Evolutionary conservation across 306 rosid species (phyloP), one percentile per base, ranked within the genome.

Genomic region (Prunus campanulata): DNA sequence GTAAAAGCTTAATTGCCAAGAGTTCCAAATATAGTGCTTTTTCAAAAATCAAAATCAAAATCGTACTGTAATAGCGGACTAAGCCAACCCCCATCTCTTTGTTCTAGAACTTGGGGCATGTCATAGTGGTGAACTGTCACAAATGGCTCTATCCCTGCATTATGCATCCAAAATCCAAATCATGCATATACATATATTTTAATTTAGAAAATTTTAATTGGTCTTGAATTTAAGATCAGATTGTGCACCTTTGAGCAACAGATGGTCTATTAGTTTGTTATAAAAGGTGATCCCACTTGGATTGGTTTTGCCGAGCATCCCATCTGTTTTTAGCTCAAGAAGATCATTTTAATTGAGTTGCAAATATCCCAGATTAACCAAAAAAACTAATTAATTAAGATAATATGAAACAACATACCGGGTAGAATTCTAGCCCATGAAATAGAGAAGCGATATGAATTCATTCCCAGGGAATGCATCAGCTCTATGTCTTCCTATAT

Each of bases 341-440:
- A 61, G 14, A 66, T 48, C 9, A 66, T 47, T 47, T 10, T 46
- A 35, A 27, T 50, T 75, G 11, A 79, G 44, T 48, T 46, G 42
- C 44, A 50, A 30, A 16, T 2, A 70, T 2, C 8, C 39, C 42
- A 71, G 24, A 29, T 72, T 49, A 11, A 20, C 42, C 67, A 30
- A 78, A 76, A 57, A 11, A 59, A 9, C 32, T 7, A 61, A 61
- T 12, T 61, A 27, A 29, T 32, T 24, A 29, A 32, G 63, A 39
- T 12, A 22, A 35, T 2, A 20, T 25, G 9, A 54, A 32, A 66
- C 30, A 73, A 66, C 46, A 59, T 78, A 89, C 94, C 70, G 0
- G 97, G 94, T 75, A 91, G 84, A 84, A 90, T 89, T 80, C 95
- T 85, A 0, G 91, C 52, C 95, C 95, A 90, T 7, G 93, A 86